phyloP scores from a whole-genome alignment of 768 basidiomycete species.

The Clitopilus hobsonii region DNA sequence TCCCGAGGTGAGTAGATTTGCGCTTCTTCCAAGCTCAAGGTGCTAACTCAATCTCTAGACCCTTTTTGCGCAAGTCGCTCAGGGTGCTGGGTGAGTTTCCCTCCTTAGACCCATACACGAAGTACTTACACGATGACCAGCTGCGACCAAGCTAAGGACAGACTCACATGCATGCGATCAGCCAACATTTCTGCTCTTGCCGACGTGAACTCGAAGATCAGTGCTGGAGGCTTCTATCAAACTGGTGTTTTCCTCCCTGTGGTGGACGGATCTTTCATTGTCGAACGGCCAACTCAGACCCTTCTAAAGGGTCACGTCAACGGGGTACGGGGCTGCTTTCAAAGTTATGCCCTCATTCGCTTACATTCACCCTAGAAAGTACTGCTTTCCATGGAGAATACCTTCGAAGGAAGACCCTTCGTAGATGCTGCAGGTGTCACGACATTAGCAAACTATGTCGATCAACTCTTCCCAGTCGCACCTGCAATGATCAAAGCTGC shows the following conservation, averaged over 20 bases:
- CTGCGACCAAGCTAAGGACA: constrained; percentile 27
- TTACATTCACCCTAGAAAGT: constrained; percentile 16
- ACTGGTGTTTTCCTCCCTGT: constrained; percentile 38
- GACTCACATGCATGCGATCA: constrained; percentile 35
- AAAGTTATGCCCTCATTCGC: neutral
- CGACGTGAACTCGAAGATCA: constrained; percentile 26
- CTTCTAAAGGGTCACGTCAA: constrained; percentile 34
- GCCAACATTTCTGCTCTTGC: constrained; percentile 26
- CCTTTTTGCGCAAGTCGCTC: constrained; percentile 25
- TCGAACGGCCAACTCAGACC: constrained; percentile 32
- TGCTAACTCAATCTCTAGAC: constrained; percentile 14
- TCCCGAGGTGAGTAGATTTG: constrained; percentile 26
- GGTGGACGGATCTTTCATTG: constrained; percentile 41
- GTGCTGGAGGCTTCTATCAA: constrained; percentile 27
- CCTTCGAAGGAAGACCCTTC: constrained; percentile 31
- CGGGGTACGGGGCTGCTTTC: constrained; percentile 25
- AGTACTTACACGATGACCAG: constrained; percentile 16
- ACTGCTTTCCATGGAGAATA: constrained; percentile 33
- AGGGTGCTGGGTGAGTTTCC: constrained; percentile 27
- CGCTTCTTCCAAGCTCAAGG: neutral
- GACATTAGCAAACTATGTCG: constrained; percentile 24
- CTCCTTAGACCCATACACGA: neutral
- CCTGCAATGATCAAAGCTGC: constrained; percentile 16
- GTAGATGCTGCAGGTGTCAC: constrained; percentile 26
- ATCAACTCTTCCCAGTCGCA: constrained; percentile 33